A percentile compares a stretch with the other conserved stretches of the same genome.
phyloP scores from a whole-genome alignment of 148 eudicot genomes.

The Vaccinium vitisidaea region DNA sequence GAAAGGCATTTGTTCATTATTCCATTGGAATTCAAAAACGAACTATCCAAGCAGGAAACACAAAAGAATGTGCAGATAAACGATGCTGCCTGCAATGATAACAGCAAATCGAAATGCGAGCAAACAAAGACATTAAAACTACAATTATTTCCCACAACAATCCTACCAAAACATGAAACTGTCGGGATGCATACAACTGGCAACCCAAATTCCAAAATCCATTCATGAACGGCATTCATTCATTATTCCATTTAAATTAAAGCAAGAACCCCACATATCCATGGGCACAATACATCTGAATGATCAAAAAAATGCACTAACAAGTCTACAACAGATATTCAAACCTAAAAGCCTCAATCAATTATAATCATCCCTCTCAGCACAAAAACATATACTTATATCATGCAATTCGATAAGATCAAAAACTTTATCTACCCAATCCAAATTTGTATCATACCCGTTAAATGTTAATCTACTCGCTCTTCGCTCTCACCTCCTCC shows the following conservation, averaged over 20 bases:
- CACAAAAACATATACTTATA: background rate
- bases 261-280: background rate
- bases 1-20: background rate
- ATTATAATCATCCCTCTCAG: background rate
- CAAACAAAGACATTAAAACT: background rate
- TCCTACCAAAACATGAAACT: background rate
- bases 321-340: background rate
- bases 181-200: background rate
- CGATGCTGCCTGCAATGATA: background rate
- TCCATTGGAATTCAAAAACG: background rate
- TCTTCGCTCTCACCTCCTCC: constrained; percentile 30
- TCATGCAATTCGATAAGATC: background rate
- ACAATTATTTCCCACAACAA: background rate
- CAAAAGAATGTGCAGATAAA: background rate
- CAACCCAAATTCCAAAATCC: background rate
- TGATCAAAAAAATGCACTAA: background rate
- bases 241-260: background rate
- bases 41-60: background rate
- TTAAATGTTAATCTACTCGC: background rate
- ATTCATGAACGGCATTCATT: background rate
- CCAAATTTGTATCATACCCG: constrained; percentile 8
- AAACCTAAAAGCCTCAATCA: background rate
- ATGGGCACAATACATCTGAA: background rate
- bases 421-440: constrained; percentile 7
- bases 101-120: background rate